Base-by-base conservation (phyloP, 2,329 filamentous ascomycete species). In the Cladosporium sphaerospermum region DNA sequence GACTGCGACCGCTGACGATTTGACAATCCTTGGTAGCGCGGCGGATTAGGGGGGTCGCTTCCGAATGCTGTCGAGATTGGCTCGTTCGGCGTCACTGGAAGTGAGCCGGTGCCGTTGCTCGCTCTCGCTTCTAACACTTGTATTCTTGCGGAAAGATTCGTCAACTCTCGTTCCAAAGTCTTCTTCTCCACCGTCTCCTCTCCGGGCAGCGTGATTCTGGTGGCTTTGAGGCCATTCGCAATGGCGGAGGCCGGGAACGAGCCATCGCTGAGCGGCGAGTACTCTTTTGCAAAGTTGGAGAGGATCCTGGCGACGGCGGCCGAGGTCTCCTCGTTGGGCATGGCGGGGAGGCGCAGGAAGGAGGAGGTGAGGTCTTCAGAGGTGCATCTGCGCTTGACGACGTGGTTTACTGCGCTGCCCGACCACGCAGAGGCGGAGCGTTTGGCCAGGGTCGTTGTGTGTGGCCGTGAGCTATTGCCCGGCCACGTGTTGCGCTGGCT, bases 61-160 rank as follows among this genome's bases (percentile, higher is more conserved):
- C 84, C 77, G 83, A 85, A 65, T 81, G 80, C 61, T 78, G 58
- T 71, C 28, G 62, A 58, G 44, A 56, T 45, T 2, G 73, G 81
- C 73, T 93, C 89, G 69, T 85, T 90, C 45, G 90, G 89, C 9
- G 89, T 93, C 66, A 91, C 85, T 62, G 89, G 89, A 62, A 91
- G 80, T 11, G 65, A 65, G 51, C 56, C 60, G 34, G 61, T 51
- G 7, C 63, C 62, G 53, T 72, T 71, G 45, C 40, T 54, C 59
- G 88, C 86, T 72, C 86, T 86, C 62, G 83, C 82, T 75, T 97
- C 91, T 62, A 97, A 82, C 59, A 85, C 83, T 59, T 90, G 86
- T 61, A 97, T 83, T 61, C 93, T 80, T 57, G 84, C 75, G 55
- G 85, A 81, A 58, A 97, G 80, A 53, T 88, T 85, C 47, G 85